Evolutionary conservation across 495 filamentous ascomycete genomes (phyloP).

Genomic region (Amphirosellinia nigrospora): DNA sequence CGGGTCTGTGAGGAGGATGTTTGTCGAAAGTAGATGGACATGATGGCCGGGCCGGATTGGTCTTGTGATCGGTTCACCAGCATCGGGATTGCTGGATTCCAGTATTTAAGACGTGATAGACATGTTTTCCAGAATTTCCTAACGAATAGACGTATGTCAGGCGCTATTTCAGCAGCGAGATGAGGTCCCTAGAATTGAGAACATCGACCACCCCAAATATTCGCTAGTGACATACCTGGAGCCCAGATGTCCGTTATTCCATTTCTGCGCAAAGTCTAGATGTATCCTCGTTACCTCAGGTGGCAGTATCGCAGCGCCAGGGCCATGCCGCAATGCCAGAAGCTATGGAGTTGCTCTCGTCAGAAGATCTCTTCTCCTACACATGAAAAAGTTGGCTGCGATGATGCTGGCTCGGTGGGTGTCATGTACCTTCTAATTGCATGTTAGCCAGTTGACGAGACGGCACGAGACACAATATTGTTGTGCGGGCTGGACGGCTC

Average conservation of each 20-base stretch:
- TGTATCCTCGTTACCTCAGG: conserved; percentile 82
- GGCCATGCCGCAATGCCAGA: conserved; percentile 73
- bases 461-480: conserved; percentile 23
- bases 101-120: conserved; percentile 88
- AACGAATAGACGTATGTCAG: background rate
- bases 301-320: conserved; percentile 81
- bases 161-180: background rate
- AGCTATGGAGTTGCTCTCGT: conserved; percentile 56
- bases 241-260: conserved; percentile 75
- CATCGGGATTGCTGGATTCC: conserved; percentile 87
- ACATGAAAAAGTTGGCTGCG: background rate
- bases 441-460: conserved; percentile 27
- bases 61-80: conserved; percentile 71
- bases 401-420: background rate
- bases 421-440: conserved; percentile 46
- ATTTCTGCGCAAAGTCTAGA: conserved; percentile 74
- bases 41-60: conserved; percentile 62
- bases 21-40: conserved; percentile 76
- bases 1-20: conserved; percentile 30
- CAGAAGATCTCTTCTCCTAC: background rate
- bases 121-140: conserved; percentile 88
- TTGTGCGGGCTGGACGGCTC: conserved; percentile 48
- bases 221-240: conserved; percentile 61
- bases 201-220: background rate
- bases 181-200: conserved; percentile 2